Evolutionary conservation across 2,329 filamentous ascomycete genomes (phyloP), one percentile per base, ranked within the genome.

Genomic region (Microdochium trichocladiopsis): DNA sequence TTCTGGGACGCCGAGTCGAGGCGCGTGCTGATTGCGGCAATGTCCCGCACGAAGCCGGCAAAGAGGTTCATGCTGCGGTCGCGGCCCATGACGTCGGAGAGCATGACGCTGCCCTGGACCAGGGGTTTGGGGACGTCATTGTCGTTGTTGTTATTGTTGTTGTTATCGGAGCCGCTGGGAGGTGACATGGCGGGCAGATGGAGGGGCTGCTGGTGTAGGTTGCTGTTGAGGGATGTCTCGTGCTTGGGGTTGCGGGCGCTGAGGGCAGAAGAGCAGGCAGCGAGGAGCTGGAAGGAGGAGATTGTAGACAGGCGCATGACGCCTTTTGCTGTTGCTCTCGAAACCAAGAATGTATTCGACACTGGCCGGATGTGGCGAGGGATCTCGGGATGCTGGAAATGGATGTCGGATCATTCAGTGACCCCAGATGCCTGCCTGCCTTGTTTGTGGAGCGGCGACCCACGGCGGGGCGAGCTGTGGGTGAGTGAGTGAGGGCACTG

Each of bases 51-150:
- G 62, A 95, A 83, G 43, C 84, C 84, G 25, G 90, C 87, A 70
- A 96, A 97, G 59, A 92, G 85, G 57, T 90, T 91, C 65, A 96
- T 88, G 55, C 77, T 80, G 60, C 88, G 84, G 52, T 90, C 84
- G 58, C 85, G 85, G 37, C 88, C 87, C 58, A 96, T 84, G 31
- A 96, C 86, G 69, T 97, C 93, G 43, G 87, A 88, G 52, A 97
- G 82, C 55, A 90, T 82, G 28, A 93, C 80, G 25, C 72, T 68
- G 49, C 74, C 74, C 63, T 63, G 72, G 56, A 51, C 60, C 55
- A 52, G 66, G 57, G 31, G 65, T 53, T 57, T 4, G 45, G 21
- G 23, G 45, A 12, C 10, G 45, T 47, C 45, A 21, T 18, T 18
- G 33, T 37, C 14, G 33, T 37, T 37, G 33, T n/a, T 37, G 33